A percentile compares a stretch with the other conserved stretches of the same genome.
Evolutionary conservation across 2,329 filamentous ascomycete species (phyloP).

Genomic region (Diaporthe capsici): DNA sequence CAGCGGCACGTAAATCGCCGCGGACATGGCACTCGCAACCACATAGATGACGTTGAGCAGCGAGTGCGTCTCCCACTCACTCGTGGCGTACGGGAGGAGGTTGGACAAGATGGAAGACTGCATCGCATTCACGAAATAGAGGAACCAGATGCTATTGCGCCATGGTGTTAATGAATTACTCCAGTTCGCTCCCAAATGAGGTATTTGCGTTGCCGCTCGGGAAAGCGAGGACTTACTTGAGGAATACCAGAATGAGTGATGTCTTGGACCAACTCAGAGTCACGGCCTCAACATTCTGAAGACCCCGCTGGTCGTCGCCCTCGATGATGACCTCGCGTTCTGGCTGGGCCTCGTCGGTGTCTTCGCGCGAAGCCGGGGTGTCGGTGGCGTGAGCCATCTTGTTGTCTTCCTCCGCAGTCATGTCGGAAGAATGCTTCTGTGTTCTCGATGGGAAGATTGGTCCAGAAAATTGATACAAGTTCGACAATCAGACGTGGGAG

Average conservation of each 20-base stretch:
- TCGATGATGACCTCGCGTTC: constrained; percentile 24
- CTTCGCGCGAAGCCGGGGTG: constrained; percentile 15
- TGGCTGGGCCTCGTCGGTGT: background rate
- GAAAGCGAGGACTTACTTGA: constrained; percentile 47
- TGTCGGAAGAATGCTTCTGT: background rate
- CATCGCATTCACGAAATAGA: constrained; percentile 66
- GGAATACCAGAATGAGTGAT: constrained; percentile 47
- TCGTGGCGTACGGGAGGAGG: constrained; percentile 63
- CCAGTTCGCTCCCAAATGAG: background rate
- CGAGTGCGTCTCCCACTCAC: constrained; percentile 66
- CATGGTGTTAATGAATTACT: constrained; percentile 32
- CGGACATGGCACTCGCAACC: constrained; percentile 66
- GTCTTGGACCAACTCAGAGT: constrained; percentile 45
- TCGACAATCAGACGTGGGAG: background rate
- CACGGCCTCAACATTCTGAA: constrained; percentile 46
- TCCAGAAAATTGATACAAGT: background rate
- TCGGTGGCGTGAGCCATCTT: constrained; percentile 38
- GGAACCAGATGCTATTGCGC: constrained; percentile 58
- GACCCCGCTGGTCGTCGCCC: constrained; percentile 44
- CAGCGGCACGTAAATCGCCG: constrained; percentile 68
- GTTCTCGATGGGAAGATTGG: background rate
- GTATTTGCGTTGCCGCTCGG: background rate
- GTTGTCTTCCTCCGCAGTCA: constrained; percentile 5
- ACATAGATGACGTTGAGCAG: constrained; percentile 67
- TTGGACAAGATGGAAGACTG: constrained; percentile 58